phyloP scores from a whole-genome alignment of 768 basidiomycete genomes.

The Pleurotus eryngii region DNA sequence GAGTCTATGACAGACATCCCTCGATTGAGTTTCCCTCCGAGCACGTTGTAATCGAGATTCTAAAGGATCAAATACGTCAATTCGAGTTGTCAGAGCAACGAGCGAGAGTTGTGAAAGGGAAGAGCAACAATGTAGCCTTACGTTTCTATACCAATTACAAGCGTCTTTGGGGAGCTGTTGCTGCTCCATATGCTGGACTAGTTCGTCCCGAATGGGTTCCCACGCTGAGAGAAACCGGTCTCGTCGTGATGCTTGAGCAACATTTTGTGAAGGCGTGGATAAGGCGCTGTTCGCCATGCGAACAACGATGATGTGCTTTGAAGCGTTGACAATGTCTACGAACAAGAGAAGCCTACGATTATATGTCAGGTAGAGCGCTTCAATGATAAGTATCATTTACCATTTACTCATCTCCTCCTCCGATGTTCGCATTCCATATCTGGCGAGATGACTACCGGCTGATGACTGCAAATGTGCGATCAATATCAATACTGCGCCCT shows the following conservation, averaged over 20 bases:
- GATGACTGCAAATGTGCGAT: no score
- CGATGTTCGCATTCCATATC: no score
- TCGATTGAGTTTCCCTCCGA: slow-evolving; percentile 92
- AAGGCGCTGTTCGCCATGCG: no score
- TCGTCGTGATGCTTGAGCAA: slow-evolving; percentile 43
- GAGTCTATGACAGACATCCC: slow-evolving; percentile 93
- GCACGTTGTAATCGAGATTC: slow-evolving; percentile 90
- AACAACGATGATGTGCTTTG: no score
- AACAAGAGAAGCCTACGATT: no score
- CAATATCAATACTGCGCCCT: no score
- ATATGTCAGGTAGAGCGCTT: no score
- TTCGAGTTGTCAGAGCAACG: not conserved
- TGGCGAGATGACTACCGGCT: no score
- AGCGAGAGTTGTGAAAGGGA: not conserved
- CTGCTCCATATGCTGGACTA: slow-evolving; percentile 65
- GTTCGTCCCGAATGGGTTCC: slow-evolving; percentile 68
- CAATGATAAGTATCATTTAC: no score
- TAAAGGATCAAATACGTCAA: slow-evolving; percentile 22
- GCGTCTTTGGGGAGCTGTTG: slow-evolving; percentile 84
- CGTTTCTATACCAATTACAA: slow-evolving; percentile 78
- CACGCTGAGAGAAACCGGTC: slow-evolving; percentile 72
- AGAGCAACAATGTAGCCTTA: slow-evolving; percentile 29
- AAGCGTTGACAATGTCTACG: no score
- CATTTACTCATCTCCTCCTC: no score
- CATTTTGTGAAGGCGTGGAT: not conserved